phyloP scores from a whole-genome alignment of 1,284 basidiomycete species.

The Heimioporus retisporus region DNA sequence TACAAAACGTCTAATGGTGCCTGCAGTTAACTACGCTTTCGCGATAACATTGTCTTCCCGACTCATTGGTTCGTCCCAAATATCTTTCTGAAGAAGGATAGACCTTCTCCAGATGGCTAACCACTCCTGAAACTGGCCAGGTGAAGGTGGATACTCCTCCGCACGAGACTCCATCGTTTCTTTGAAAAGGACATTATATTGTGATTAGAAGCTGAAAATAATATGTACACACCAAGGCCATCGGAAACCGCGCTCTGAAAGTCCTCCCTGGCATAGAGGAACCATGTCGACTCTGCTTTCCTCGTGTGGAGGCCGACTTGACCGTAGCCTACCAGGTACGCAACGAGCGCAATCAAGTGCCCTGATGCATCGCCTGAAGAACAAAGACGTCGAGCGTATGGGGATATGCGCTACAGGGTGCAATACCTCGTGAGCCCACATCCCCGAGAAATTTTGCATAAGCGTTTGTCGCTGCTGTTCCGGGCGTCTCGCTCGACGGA shows the following conservation, averaged over 20 bases:
- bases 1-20: too few relatives aligned
- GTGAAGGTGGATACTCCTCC: conserved; percentile 72
- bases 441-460: conserved; percentile 92
- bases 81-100: conserved; percentile 84
- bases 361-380: conserved; percentile 75
- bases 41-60: too few relatives aligned
- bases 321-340: conserved; percentile 95
- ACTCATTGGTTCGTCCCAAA: conserved; percentile 90
- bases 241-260: conserved; percentile 79
- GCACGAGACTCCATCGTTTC: conserved; percentile 73
- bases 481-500: conserved; percentile 52
- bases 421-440: conserved; percentile 66
- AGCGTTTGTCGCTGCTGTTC: conserved; percentile 79
- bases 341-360: conserved; percentile 84
- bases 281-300: too few relatives aligned
- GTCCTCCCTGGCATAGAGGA: conserved; percentile 37
- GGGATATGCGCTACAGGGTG: too few relatives aligned
- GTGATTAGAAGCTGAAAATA: background rate
- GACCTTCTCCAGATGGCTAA: conserved; percentile 82
- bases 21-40: too few relatives aligned
- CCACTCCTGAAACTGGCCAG: conserved; percentile 73
- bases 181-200: conserved; percentile 36
- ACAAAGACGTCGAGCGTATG: background rate
- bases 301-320: conserved; percentile 76
- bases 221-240: conserved; percentile 69